Percentiles rank a stretch among this genome's conserved stretches.
Conservation (phyloP, 805 yeast species). For the Tetrapisispora arboricola region DNA sequence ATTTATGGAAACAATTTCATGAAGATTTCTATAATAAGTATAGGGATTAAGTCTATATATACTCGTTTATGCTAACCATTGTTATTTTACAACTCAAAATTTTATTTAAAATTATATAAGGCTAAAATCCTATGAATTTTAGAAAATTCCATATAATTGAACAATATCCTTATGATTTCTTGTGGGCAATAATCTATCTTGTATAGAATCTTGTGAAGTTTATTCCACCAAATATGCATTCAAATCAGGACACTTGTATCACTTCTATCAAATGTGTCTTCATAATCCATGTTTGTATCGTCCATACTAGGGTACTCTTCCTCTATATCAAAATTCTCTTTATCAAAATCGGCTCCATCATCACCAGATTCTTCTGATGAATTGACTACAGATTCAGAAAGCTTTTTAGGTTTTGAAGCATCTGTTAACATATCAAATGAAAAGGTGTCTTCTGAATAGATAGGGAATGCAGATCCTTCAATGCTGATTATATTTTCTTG, state of each 20-base stretch:
- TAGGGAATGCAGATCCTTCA: slow-evolving; percentile 11
- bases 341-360: slow-evolving; percentile 4
- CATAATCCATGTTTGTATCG: slow-evolving; percentile 1
- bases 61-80: too few species aligned
- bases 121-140: too few species aligned
- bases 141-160: background rate
- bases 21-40: slow-evolving; percentile 52
- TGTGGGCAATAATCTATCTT: too few species aligned
- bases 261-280: background rate
- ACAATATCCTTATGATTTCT: too few species aligned
- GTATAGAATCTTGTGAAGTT: too few species aligned
- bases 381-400: slow-evolving; percentile 1
- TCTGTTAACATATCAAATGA: slow-evolving; percentile 7
- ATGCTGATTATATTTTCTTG: slow-evolving; percentile 16
- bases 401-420: slow-evolving; percentile 5
- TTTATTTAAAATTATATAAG: too few species aligned
- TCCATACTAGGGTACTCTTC: background rate
- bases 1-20: slow-evolving; percentile 72
- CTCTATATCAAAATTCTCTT: too few species aligned
- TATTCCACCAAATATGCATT: too few species aligned
- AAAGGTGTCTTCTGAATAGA: slow-evolving; percentile 18
- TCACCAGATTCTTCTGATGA: background rate
- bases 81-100: too few species aligned
- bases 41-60: slow-evolving; percentile 11
- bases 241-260: background rate